Conservation (phyloP, 441 rosid species). For the Aleurites moluccanus region DNA sequence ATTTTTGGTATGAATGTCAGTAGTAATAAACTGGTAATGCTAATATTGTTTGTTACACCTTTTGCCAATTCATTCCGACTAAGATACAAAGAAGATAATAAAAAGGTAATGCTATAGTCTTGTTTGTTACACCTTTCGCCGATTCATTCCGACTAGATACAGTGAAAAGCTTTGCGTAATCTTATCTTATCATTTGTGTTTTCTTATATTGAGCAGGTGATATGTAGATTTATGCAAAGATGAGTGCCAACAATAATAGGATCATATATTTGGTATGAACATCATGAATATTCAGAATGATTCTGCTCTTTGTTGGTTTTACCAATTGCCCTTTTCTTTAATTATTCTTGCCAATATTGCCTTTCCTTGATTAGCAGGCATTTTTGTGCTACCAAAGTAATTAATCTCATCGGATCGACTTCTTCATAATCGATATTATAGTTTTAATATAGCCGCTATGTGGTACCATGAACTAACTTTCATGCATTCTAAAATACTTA, state of each 20-base stretch:
- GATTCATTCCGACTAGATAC: no score
- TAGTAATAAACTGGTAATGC: neutral
- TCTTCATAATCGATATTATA: neutral
- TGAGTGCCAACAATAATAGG: neutral
- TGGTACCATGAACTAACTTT: no score
- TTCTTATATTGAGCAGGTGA: no score
- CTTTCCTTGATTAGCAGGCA: neutral
- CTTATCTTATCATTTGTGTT: no score
- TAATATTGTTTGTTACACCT: neutral
- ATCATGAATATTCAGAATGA: neutral
- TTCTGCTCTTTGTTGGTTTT: neutral
- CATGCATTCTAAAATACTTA: neutral
- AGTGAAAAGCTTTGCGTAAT: no score
- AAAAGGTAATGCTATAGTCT: neutral
- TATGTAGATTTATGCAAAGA: neutral
- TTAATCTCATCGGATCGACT: no score
- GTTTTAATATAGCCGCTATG: no score
- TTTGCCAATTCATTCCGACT: neutral
- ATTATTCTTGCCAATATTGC: neutral
- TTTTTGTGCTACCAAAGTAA: no score
- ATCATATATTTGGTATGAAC: neutral
- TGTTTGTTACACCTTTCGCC: no score
- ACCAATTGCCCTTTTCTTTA: neutral
- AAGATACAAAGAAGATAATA: neutral
- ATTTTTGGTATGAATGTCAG: conserved; percentile 18